phyloP scores from a whole-genome alignment of 2,329 filamentous ascomycete species.

The Fusarium sp. region DNA sequence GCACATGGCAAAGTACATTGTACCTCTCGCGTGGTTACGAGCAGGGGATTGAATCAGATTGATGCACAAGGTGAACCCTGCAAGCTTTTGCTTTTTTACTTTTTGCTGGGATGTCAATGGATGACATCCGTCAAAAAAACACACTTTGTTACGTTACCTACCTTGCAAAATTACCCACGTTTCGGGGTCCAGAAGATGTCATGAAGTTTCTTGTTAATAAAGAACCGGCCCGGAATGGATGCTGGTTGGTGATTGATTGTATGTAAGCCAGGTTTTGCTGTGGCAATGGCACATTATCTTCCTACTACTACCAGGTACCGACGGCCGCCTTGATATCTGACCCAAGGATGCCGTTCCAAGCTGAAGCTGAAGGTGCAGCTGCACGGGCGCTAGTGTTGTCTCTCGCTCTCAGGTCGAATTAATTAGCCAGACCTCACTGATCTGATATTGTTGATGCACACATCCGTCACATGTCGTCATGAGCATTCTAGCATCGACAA shows the following conservation, averaged over 20 bases:
- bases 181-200: no score
- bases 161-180: background rate
- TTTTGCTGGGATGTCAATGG: background rate
- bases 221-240: no score
- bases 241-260: no score
- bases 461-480: slow-evolving; percentile 41
- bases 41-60: slow-evolving; percentile 28
- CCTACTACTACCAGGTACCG: no score
- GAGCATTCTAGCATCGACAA: slow-evolving; percentile 8
- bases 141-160: no score
- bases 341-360: background rate
- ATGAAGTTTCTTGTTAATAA: no score
- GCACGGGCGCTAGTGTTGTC: background rate
- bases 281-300: no score
- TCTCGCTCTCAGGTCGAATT: background rate
- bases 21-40: slow-evolving; percentile 33
- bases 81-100: slow-evolving; percentile 4
- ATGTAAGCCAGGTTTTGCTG: no score
- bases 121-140: background rate
- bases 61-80: slow-evolving; percentile 21
- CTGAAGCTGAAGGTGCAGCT: slow-evolving; percentile 24
- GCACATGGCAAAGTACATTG: slow-evolving; percentile 46
- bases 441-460: slow-evolving; percentile 13
- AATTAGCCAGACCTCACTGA: background rate
- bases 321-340: background rate